A percentile compares a stretch with the other conserved stretches of the same genome.
phyloP scores from a whole-genome alignment of 306 rosid genomes.

The Cucurbita ficifolia region DNA sequence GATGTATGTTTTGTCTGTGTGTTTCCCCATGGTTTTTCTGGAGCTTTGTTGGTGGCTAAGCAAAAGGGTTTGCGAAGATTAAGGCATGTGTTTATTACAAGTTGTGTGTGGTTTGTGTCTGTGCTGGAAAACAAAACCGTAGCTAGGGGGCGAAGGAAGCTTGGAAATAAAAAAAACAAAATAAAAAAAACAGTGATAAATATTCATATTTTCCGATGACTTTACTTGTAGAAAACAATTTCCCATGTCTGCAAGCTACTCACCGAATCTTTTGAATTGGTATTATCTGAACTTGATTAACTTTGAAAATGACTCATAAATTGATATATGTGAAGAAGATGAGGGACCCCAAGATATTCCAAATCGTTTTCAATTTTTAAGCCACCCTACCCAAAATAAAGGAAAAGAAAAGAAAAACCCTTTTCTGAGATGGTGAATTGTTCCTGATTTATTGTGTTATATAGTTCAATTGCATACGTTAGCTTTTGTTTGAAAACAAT shows the following conservation, averaged over 20 bases:
- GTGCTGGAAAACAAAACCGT: not conserved
- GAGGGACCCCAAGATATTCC: not conserved
- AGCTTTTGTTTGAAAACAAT: constrained; percentile 32
- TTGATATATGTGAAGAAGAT: constrained; percentile 18
- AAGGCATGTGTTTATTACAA: not conserved
- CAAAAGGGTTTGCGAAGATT: not conserved
- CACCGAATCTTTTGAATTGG: constrained; percentile 39
- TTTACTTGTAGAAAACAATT: constrained; percentile 81
- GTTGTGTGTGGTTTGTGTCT: not conserved
- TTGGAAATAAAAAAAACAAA: not conserved
- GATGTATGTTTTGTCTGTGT: not conserved
- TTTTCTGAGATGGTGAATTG: constrained; percentile 17
- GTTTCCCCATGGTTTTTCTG: not conserved
- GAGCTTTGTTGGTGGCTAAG: not conserved
- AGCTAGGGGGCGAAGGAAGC: not conserved
- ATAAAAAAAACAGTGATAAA: not conserved
- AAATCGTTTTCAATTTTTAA: constrained; percentile 11
- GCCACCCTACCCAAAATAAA: constrained; percentile 11
- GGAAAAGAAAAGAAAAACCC: constrained; percentile 4
- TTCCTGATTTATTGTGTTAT: constrained; percentile 7
- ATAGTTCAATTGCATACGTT: constrained; percentile 17
- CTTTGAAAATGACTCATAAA: constrained; percentile 49
- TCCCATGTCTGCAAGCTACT: constrained; percentile 68
- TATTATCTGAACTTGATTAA: constrained; percentile 3
- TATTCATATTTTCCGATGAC: constrained; percentile 11